Conservation (phyloP, 306 rosid species). For the Luffa aegyptiaca region DNA sequence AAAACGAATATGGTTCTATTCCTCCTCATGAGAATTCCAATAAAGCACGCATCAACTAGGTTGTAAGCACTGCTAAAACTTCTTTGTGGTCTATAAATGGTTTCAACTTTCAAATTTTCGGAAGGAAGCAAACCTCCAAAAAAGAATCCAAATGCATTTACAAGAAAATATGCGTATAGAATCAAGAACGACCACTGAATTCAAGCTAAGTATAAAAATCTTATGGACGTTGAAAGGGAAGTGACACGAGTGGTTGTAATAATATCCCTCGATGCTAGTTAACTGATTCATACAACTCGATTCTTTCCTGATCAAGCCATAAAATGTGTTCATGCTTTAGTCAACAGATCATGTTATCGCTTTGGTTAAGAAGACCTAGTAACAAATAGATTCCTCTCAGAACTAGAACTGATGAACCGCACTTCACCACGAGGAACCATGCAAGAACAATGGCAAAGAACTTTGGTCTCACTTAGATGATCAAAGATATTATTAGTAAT, state of each 20-base stretch:
- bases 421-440: neutral
- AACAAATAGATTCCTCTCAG: neutral
- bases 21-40: neutral
- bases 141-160: neutral
- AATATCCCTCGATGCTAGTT: neutral
- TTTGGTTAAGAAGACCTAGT: neutral
- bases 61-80: neutral
- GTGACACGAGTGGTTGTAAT: neutral
- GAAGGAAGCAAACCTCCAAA: neutral
- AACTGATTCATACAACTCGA: neutral
- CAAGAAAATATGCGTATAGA: neutral
- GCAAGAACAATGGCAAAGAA: neutral
- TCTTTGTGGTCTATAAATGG: neutral
- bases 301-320: neutral
- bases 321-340: neutral
- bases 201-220: neutral
- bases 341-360: neutral
- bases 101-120: neutral
- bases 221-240: neutral
- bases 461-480: neutral
- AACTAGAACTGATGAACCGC: neutral
- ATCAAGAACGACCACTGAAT: neutral
- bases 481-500: neutral
- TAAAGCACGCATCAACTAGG: neutral
- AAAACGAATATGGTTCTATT: neutral